Evolutionary conservation across 805 yeast species (phyloP), one percentile per base, ranked within the genome.

Genomic region (Lipomyces mesembrius): DNA sequence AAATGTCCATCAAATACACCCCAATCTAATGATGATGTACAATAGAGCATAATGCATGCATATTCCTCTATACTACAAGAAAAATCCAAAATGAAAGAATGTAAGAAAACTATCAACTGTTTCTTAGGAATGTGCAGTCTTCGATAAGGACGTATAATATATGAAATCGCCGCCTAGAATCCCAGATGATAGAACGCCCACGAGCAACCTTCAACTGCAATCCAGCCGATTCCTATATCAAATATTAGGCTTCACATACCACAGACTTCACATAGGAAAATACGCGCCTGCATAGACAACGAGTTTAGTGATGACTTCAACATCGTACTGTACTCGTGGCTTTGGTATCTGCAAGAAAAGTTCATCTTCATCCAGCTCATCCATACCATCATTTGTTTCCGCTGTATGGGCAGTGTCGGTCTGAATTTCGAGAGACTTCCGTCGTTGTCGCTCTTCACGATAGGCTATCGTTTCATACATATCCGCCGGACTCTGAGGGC

Each of bases 301-400:
- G 68, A 90, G 79, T 73, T 96, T 83, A 9, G 95, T 92, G 39
- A 91, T 78, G 2, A 91, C 89, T 68, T 89, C 94, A 37, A 89
- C 87, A 64, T 87, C 92, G 72, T 88, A 88, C 59, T 93, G 82
- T 2, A 74, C 75, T 22, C 82, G 76, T 1, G 80, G 81, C 12
- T 66, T 71, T 37, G 68, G 71, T 37, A 78, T 73, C 6, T 71
- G 69, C 7, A 74, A 65, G 51, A 72, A 62, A 43, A 77, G 60
- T 17, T 73, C 71, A 39, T 71, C 72, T 29, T 67, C 68, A 34
- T 68, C 72, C 35, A 68, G 63, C 25, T 60, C 68, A 5, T 49
- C 66, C 4, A 49, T n/a, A 27, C 62, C 61, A 27, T 62, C 63
- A 29, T 9, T 55, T 61, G 27, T 8, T 8, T n/a, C 20, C 32